These are phyloP conservation scores for Posidonia oceanica DNA, from an alignment of 116 monocot species.

Conservation along the genomic window DNA sequence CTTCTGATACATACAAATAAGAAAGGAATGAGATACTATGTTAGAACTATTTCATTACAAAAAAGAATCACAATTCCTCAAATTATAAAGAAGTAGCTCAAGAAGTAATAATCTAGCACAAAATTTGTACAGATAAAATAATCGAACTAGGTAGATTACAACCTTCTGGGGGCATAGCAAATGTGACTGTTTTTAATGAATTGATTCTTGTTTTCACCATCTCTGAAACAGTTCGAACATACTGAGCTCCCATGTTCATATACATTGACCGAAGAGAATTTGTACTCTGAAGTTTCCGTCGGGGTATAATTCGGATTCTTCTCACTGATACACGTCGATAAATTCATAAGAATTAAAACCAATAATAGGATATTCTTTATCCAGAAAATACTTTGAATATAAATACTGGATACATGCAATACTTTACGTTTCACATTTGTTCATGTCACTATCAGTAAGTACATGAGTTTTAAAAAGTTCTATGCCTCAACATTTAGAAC, in stretches of 20 bases:
- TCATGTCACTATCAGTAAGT: no score
- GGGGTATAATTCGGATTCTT: slow-evolving; percentile 42
- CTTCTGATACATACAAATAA: slow-evolving; percentile 22
- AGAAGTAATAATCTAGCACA: background rate
- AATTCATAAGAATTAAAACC: background rate
- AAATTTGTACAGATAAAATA: background rate
- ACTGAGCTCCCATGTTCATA: slow-evolving; percentile 51
- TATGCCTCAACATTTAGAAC: no score
- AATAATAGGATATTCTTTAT: background rate
- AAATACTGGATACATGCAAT: background rate
- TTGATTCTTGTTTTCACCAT: slow-evolving; percentile 58
- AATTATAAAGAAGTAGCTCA: background rate
- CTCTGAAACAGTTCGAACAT: slow-evolving; percentile 52
- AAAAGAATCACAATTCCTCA: background rate
- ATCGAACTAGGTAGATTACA: background rate
- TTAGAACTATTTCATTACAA: no score
- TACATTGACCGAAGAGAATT: slow-evolving; percentile 48
- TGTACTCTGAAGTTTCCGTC: slow-evolving; percentile 35
- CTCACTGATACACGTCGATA: slow-evolving; percentile 36
- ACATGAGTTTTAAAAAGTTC: no score
- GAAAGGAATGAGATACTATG: background rate
- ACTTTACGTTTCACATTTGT: no score
- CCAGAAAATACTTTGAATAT: background rate
- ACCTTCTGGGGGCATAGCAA: slow-evolving; percentile 55
- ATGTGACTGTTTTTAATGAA: slow-evolving; percentile 45